Evolutionary conservation across 192 early-diverging fungal species (phyloP), one percentile per base, ranked within the genome.

Genomic region (Umbelopsis sp.): DNA sequence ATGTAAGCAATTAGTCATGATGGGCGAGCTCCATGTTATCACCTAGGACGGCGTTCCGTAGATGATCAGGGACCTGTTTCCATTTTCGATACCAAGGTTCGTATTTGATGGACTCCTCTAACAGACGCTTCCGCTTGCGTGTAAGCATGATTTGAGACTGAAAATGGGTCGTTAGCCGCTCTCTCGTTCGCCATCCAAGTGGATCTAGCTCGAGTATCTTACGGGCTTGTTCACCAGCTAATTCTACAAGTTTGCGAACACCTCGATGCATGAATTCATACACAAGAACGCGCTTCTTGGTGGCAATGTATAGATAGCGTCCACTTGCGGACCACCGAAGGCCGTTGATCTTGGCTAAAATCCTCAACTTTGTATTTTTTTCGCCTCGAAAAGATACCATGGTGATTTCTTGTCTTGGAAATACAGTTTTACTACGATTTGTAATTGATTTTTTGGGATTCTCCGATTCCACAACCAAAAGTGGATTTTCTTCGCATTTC

Each of bases 341-440:
- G 16, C 83, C 83, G 46, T 81, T 81, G 47, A 85, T 82, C 16
- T 73, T 72, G 25, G 81, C 83, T 27, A 85, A 51, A 11, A 85
- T 85, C 0, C 83, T 74, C 16, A 85, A 52, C 30, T 72, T 64
- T n/a, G 52, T 64, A 12, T 85, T 66, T 21, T 55, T 68, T 48
- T 85, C 78, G 3, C 83, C 83, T 20, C 83, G 64, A 53, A 83
- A 86, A 0, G 84, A 81, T 1, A 83, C 68, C 82, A 86, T 81
- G 16, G 82, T 70, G 37, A 86, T 82, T 67, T 86, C 84, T 37
- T 86, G 84, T 30, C 79, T 72, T 37, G 81, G 55, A 30, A 61
- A 33, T 2, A 61, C 25, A 10, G 55, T 35, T 18, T 22, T 61
- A n/a, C 55, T 61, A 12, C 30, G 25, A 35, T 61, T 30, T 15